Percentiles rank a stretch among this genome's conserved stretches.
phyloP scores from a whole-genome alignment of 164 flowering plant genomes.

The Piper betle region DNA sequence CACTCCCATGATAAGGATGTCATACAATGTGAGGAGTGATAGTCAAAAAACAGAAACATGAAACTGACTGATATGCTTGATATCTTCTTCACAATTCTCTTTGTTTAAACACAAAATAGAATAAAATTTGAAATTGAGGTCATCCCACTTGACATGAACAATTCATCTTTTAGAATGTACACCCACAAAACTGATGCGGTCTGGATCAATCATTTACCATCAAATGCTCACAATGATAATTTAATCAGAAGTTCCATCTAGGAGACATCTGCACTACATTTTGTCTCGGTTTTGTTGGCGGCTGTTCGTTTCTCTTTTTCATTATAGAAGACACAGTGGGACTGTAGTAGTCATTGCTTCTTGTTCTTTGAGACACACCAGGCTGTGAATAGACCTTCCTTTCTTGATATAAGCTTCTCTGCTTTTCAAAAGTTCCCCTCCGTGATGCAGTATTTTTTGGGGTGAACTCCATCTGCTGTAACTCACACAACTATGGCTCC shows the following conservation, averaged over 20 bases:
- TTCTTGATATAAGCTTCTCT: constrained; percentile 47
- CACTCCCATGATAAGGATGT: too few relatives aligned
- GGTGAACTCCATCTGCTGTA: constrained; percentile 63
- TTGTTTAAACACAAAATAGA: too few relatives aligned
- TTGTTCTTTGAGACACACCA: constrained; percentile 40
- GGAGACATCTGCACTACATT: constrained; percentile 60
- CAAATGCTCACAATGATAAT: too few relatives aligned
- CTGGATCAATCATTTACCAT: too few relatives aligned
- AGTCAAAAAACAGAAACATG: too few relatives aligned
- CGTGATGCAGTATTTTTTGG: constrained; percentile 34
- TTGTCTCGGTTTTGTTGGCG: constrained; percentile 30
- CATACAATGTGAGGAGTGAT: too few relatives aligned
- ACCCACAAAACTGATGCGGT: too few relatives aligned
- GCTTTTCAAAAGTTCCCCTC: constrained; percentile 37
- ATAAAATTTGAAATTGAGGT: too few relatives aligned
- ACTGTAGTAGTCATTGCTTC: constrained; percentile 65
- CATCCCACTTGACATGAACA: too few relatives aligned
- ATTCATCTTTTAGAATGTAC: too few relatives aligned
- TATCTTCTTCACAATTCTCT: too few relatives aligned
- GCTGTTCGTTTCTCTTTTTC: constrained; percentile 67
- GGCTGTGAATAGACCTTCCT: constrained; percentile 68
- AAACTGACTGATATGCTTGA: too few relatives aligned
- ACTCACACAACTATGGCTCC: constrained; percentile 91
- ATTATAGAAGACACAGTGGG: constrained; percentile 90
- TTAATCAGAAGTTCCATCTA: constrained; percentile 57